phyloP scores from a whole-genome alignment of 352 stramenopile genomes.

The Phytophthora pseudosyringae region DNA sequence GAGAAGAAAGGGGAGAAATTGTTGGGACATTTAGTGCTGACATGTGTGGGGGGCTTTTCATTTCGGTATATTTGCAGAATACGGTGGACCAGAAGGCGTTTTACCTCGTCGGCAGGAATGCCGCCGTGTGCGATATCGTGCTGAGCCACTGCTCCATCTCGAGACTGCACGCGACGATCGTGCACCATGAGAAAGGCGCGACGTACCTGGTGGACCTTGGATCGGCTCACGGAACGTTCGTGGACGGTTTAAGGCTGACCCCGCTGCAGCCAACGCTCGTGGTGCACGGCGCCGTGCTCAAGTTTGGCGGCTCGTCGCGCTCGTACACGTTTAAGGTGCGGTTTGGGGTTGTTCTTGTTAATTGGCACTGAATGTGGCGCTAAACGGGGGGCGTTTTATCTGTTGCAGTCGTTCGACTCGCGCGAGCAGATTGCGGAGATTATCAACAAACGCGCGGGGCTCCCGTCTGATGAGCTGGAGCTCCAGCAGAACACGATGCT shows the following conservation, averaged over 20 bases:
- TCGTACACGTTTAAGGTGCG: slow-evolving; percentile 81
- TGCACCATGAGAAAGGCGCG: slow-evolving; percentile 78
- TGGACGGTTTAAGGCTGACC: slow-evolving; percentile 67
- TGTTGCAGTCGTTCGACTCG: slow-evolving; percentile 67
- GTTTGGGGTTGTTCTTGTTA: slow-evolving; percentile 1
- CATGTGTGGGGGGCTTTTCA: not conserved
- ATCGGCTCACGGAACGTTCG: slow-evolving; percentile 80
- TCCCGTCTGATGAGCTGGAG: slow-evolving; percentile 63
- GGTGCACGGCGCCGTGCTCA: slow-evolving; percentile 63
- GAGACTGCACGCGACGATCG: slow-evolving; percentile 70
- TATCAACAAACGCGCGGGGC: slow-evolving; percentile 52
- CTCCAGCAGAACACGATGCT: slow-evolving; percentile 86
- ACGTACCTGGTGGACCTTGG: slow-evolving; percentile 82
- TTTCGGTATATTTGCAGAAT: slow-evolving; percentile 42
- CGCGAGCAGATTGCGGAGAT: slow-evolving; percentile 74
- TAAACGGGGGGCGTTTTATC: slow-evolving; percentile 3
- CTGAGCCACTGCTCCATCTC: slow-evolving; percentile 88
- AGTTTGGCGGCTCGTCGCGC: slow-evolving; percentile 81
- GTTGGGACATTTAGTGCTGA: not conserved
- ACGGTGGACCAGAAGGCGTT: slow-evolving; percentile 80
- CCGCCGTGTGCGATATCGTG: slow-evolving; percentile 79
- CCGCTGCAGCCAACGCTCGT: slow-evolving; percentile 77
- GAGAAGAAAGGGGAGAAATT: not conserved
- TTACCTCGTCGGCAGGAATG: slow-evolving; percentile 82
- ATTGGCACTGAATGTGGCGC: not conserved